Evolutionary conservation across 495 filamentous ascomycete genomes (phyloP).

Genomic region (Penicillium odoratum): DNA sequence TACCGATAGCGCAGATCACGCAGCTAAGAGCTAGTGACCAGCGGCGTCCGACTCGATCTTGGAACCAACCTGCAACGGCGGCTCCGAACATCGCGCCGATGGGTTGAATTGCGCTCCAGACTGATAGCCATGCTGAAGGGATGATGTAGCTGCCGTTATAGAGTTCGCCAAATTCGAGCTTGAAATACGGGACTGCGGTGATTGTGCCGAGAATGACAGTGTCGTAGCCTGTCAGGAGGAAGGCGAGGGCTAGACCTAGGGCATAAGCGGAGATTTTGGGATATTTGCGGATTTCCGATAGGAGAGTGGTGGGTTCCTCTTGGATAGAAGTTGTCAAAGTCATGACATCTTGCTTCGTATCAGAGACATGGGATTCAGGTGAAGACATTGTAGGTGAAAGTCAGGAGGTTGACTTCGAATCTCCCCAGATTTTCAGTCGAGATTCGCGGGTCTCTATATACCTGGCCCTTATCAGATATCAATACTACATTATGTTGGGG

Average conservation of each 20-base stretch:
- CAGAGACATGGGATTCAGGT: not conserved
- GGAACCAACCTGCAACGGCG: conserved; percentile 35
- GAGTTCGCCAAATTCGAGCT: conserved; percentile 37
- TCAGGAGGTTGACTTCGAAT: not conserved
- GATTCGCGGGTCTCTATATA: not conserved
- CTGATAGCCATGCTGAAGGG: conserved; percentile 44
- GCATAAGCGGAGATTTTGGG: conserved; percentile 29
- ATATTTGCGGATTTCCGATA: conserved; percentile 16
- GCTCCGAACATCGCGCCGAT: conserved; percentile 42
- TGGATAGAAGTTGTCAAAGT: not conserved
- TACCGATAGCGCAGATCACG: conserved; percentile 37
- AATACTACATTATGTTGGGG: not conserved
- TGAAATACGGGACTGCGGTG: conserved; percentile 43
- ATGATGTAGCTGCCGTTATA: conserved; percentile 40
- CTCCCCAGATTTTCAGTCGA: not conserved
- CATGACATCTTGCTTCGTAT: not conserved
- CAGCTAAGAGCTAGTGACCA: conserved; percentile 32
- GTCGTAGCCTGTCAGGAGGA: conserved; percentile 47
- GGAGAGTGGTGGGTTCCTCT: not conserved
- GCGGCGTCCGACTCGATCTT: conserved; percentile 44
- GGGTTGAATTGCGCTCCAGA: conserved; percentile 43
- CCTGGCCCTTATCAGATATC: not conserved
- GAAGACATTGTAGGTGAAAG: not conserved
- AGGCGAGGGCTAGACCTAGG: conserved; percentile 26
- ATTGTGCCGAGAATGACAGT: conserved; percentile 45